A percentile compares a stretch with the other conserved stretches of the same genome.
These are phyloP conservation scores for Hemerocallis citrina DNA, from an alignment of 106 monocot species.

Conservation along the genomic window DNA sequence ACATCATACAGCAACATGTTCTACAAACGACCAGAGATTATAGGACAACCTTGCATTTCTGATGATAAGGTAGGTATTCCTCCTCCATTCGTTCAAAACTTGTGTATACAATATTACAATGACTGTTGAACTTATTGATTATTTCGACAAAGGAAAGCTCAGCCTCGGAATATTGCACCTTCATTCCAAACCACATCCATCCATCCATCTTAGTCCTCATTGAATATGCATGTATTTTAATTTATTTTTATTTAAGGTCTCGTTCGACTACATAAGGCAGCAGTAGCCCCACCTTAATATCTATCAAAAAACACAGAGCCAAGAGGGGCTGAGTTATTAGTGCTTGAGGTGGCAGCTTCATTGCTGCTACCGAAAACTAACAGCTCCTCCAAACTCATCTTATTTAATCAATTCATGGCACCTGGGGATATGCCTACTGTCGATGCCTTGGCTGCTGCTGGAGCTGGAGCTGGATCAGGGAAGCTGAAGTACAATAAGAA, in stretches of 20 bases:
- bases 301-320: no score
- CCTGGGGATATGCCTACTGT: neutral
- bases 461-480: neutral
- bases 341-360: neutral
- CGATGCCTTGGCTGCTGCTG: neutral
- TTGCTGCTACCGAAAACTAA: neutral
- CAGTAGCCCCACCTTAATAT: neutral
- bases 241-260: neutral
- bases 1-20: no score
- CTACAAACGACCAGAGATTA: neutral
- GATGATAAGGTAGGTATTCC: neutral
- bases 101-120: neutral
- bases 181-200: no score
- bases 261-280: slow-evolving; percentile 1
- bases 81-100: neutral
- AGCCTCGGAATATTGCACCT: neutral
- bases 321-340: neutral
- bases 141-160: neutral
- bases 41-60: neutral
- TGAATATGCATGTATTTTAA: neutral
- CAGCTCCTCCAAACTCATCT: no score
- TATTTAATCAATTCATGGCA: no score
- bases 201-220: no score
- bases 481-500: neutral
- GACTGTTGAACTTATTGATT: slow-evolving; percentile 2